Evolutionary conservation across 345 rosid species (phyloP), one percentile per base, ranked within the genome.

Genomic region (Lepidium africanum): DNA sequence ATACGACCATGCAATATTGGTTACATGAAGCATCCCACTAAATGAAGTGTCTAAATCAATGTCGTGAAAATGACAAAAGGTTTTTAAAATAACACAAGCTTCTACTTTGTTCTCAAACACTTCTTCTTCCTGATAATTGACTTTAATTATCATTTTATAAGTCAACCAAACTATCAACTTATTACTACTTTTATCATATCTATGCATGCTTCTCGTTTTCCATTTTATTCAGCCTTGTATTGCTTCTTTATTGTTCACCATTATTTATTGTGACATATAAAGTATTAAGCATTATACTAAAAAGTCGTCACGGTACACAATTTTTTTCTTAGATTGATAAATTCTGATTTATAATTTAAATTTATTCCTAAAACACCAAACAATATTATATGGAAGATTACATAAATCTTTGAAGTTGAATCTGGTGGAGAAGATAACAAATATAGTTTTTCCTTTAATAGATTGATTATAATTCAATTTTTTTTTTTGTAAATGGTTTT

Each of bases 11-110:
- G 10, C 54, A 52, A n/a, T 55, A 19, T 35, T 45, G 72, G 10
- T 57, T 25, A 27, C 65, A 50, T 58, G 65, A 69, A 69, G 30
- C 58, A 69, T 69, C 58, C 73, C 73, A 69, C 73, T 68, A 6
- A 30, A 23, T 25, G 35, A 62, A 62, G 54, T 63, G 67, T 33
- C 19, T 11, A 37, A 25, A 37, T 4, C 23, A 21, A 40, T 51
- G 12, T 47, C 23, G 21, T 49, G 8, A 23, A 37, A 37, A 41
- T 0, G 14, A 23, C 58, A 30, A 16, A 58, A 39, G 12, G 12
- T 10, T 2, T 38, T 12, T 38, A 2, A 25, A 25, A 25, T 25
- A 25, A 25, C 27, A 25, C 27, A 2, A 25, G 27, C 27, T 25
- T 25, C 27, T 25, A 25, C 27, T 25, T 25, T 25, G 41, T 27